phyloP scores from a whole-genome alignment of 768 basidiomycete species.

The Boletales sp. region DNA sequence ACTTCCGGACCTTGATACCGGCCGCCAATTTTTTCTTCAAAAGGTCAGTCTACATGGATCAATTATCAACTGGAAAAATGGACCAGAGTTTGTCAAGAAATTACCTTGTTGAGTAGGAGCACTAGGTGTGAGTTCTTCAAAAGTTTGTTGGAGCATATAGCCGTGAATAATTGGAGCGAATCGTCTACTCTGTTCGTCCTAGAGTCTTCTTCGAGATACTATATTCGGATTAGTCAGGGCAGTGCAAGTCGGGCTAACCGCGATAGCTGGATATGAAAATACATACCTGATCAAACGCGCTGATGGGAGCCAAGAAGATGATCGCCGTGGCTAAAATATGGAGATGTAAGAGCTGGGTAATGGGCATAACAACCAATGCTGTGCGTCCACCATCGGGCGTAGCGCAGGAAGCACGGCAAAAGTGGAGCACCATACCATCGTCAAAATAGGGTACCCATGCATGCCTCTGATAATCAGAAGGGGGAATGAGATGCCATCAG shows the following conservation, averaged over 20 bases:
- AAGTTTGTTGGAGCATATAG: conserved; percentile 73
- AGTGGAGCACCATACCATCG: conserved; percentile 51
- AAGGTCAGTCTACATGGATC: conserved; percentile 55
- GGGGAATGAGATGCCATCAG: conserved; percentile 14
- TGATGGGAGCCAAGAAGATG: conserved; percentile 84
- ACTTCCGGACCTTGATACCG: conserved; percentile 69
- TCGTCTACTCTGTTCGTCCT: conserved; percentile 78
- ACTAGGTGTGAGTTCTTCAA: conserved; percentile 70
- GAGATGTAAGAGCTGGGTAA: conserved; percentile 8
- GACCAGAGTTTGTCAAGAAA: conserved; percentile 2
- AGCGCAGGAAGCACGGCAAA: conserved; percentile 1
- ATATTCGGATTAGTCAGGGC: background rate
- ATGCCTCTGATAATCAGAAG: conserved; percentile 48
- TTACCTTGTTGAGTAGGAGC: conserved; percentile 75
- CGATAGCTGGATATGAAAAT: background rate
- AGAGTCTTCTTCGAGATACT: conserved; percentile 83
- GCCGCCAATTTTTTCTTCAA: conserved; percentile 66
- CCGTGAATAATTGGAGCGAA: conserved; percentile 72
- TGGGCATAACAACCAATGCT: conserved; percentile 12
- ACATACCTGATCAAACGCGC: conserved; percentile 79
- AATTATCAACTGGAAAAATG: conserved; percentile 6
- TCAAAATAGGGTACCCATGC: conserved; percentile 86
- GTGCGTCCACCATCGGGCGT: conserved; percentile 13
- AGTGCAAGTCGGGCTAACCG: conserved; percentile 11
- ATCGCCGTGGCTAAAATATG: conserved; percentile 63